Evolutionary conservation across 352 stramenopile genomes (phyloP).

Genomic region (Globisporangium solare): DNA sequence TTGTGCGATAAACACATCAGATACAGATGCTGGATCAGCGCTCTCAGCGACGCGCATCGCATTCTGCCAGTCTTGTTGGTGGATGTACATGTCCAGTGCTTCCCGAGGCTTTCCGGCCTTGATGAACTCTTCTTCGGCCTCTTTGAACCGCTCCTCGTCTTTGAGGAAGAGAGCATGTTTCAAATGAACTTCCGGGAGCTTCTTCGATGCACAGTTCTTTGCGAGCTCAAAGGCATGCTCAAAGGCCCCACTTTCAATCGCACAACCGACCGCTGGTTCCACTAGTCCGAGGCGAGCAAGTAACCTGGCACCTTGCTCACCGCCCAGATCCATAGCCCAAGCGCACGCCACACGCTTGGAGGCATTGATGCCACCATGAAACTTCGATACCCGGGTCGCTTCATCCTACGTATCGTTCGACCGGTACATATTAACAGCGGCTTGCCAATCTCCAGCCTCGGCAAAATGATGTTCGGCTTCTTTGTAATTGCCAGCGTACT

Average conservation of each 20-base stretch:
- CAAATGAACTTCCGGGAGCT: slow-evolving; percentile 89
- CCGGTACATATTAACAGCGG: slow-evolving; percentile 93
- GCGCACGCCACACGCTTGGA: slow-evolving; percentile 93
- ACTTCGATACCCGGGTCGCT: slow-evolving; percentile 92
- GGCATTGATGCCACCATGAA: slow-evolving; percentile 88
- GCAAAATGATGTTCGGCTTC: slow-evolving; percentile 93
- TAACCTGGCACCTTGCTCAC: slow-evolving; percentile 88
- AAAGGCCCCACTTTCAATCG: slow-evolving; percentile 89
- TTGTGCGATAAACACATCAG: slow-evolving; percentile 90
- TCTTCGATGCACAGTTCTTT: slow-evolving; percentile 75
- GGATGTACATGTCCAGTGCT: slow-evolving; percentile 95
- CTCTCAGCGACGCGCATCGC: slow-evolving; percentile 90
- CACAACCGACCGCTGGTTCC: slow-evolving; percentile 92
- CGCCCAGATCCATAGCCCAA: slow-evolving; percentile 89
- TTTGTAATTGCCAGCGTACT: slow-evolving; percentile 91
- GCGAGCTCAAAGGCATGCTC: slow-evolving; percentile 92
- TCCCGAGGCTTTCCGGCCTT: slow-evolving; percentile 90
- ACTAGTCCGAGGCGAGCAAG: slow-evolving; percentile 90
- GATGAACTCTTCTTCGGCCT: slow-evolving; percentile 91
- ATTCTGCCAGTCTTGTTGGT: slow-evolving; percentile 91
- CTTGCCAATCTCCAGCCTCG: slow-evolving; percentile 88
- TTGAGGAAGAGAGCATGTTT: slow-evolving; percentile 93
- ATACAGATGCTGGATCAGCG: slow-evolving; percentile 83
- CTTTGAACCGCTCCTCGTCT: slow-evolving; percentile 91
- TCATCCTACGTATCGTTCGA: slow-evolving; percentile 94